Evolutionary conservation across 139 green algal species (phyloP).

Genomic region (Chlamydomonas eustigma): DNA sequence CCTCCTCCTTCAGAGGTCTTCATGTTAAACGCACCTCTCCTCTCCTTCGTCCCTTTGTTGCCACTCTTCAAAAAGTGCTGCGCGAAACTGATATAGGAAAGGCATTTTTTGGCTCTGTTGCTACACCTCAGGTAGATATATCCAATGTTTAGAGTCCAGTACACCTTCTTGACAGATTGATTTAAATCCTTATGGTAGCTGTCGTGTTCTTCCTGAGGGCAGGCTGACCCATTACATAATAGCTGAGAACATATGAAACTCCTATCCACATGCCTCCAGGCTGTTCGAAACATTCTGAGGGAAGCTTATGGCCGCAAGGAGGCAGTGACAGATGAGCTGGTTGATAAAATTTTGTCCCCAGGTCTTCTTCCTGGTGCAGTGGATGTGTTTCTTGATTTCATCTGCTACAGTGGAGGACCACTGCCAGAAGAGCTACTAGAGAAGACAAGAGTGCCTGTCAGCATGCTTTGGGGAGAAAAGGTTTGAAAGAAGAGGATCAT

Average conservation of each 20-base stretch:
- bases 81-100: slow-evolving; percentile 60
- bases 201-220: too few relatives aligned
- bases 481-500: not conserved
- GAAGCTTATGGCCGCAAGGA: slow-evolving; percentile 83
- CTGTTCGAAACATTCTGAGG: slow-evolving; percentile 76
- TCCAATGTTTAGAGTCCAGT: too few relatives aligned
- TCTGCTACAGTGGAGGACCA: slow-evolving; percentile 69
- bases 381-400: slow-evolving; percentile 98
- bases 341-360: slow-evolving; percentile 81
- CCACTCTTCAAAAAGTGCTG: slow-evolving; percentile 69
- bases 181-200: too few relatives aligned
- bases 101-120: slow-evolving; percentile 4
- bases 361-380: slow-evolving; percentile 73
- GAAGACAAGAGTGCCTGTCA: slow-evolving; percentile 57
- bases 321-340: slow-evolving; percentile 89
- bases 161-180: too few relatives aligned
- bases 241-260: slow-evolving; percentile 2
- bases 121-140: not conserved
- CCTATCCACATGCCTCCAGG: slow-evolving; percentile 63
- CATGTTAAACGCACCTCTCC: slow-evolving; percentile 29
- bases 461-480: slow-evolving; percentile 81
- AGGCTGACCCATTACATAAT: too few relatives aligned
- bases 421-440: slow-evolving; percentile 86
- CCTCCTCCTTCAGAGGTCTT: slow-evolving; percentile 15
- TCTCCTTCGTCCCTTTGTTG: slow-evolving; percentile 46